Evolutionary conservation across 2,329 filamentous ascomycete genomes (phyloP).

Genomic region (Kalaharituber pfeilii): DNA sequence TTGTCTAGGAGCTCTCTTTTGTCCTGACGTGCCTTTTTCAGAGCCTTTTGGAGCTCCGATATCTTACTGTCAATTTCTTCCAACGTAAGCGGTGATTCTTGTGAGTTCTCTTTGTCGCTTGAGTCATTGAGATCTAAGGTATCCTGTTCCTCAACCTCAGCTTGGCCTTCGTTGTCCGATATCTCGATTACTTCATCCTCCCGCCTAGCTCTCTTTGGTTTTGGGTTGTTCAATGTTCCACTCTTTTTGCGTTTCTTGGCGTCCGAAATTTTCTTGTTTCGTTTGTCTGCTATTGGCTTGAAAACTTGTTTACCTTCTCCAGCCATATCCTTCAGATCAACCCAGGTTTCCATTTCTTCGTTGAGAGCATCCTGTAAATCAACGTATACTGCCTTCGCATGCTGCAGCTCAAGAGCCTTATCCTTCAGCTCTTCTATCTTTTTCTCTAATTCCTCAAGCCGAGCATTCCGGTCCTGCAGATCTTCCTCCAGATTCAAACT

Average conservation of each 20-base stretch:
- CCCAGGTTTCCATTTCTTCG: constrained; percentile 32
- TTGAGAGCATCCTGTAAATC: constrained; percentile 27
- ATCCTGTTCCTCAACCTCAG: constrained; percentile 14
- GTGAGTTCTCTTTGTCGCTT: constrained; percentile 10
- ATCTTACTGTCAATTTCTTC: constrained; percentile 31
- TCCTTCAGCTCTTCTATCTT: constrained; percentile 21
- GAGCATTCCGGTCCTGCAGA: constrained; percentile 22
- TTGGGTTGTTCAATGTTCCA: neutral
- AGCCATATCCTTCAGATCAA: constrained; percentile 23
- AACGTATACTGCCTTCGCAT: constrained; percentile 26
- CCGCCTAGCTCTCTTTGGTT: neutral
- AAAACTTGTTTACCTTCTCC: constrained; percentile 16
- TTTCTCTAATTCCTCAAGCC: constrained; percentile 21
- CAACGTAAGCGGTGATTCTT: constrained; percentile 28
- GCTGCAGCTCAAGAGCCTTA: constrained; percentile 22
- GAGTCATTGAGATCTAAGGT: constrained; percentile 24
- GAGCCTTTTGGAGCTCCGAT: constrained; percentile 29
- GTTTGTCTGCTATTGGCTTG: constrained; percentile 26
- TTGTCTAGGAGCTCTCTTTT: constrained; percentile 24
- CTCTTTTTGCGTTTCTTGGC: constrained; percentile 32
- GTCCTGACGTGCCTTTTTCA: constrained; percentile 29
- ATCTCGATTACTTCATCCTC: neutral
- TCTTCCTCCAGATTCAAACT: constrained; percentile 27
- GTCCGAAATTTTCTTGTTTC: constrained; percentile 36
- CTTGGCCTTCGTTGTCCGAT: constrained; percentile 24